Evolutionary conservation across 192 early-diverging fungal genomes (phyloP).

Genomic region (Coemansia biformis): DNA sequence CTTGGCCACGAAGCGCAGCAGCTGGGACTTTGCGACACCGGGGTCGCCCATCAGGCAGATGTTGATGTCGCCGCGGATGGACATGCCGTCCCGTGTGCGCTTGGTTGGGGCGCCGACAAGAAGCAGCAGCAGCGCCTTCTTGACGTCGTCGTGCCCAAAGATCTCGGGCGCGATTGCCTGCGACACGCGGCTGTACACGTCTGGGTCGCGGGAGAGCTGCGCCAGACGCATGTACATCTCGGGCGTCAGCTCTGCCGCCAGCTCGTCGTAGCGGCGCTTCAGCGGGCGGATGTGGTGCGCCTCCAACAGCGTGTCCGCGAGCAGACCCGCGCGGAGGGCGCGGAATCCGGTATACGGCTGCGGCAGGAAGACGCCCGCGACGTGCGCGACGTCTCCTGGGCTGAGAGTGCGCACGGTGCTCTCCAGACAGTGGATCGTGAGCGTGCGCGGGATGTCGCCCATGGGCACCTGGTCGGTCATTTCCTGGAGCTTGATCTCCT

Average conservation of each 20-base stretch:
- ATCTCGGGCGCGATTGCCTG: conserved; percentile 84
- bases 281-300: conserved; percentile 78
- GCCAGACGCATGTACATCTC: conserved; percentile 53
- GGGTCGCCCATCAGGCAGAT: conserved; percentile 98
- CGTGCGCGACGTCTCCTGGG: conserved; percentile 82
- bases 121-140: conserved; percentile 81
- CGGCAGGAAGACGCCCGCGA: conserved; percentile 86
- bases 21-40: conserved; percentile 96
- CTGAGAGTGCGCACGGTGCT: conserved; percentile 69
- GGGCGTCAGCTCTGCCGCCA: conserved; percentile 53
- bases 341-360: conserved; percentile 90
- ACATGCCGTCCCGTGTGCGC: conserved; percentile 85
- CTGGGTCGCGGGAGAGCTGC: conserved; percentile 58
- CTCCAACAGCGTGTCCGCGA: conserved; percentile 94
- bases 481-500: conserved; percentile 96
- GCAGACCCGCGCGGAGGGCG: conserved; percentile 80
- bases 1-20: conserved; percentile 89
- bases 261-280: conserved; percentile 88
- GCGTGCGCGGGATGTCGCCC: conserved; percentile 94
- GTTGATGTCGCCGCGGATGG: conserved; percentile 96
- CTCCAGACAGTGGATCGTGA: conserved; percentile 88
- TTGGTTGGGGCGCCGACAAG: conserved; percentile 80
- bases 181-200: conserved; percentile 73
- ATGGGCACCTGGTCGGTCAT: conserved; percentile 97
- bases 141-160: conserved; percentile 88